Percentiles rank a stretch among this genome's conserved stretches.
phyloP scores from a whole-genome alignment of 202 grass and related monocot species.

The Cymbopogon flexuosus region DNA sequence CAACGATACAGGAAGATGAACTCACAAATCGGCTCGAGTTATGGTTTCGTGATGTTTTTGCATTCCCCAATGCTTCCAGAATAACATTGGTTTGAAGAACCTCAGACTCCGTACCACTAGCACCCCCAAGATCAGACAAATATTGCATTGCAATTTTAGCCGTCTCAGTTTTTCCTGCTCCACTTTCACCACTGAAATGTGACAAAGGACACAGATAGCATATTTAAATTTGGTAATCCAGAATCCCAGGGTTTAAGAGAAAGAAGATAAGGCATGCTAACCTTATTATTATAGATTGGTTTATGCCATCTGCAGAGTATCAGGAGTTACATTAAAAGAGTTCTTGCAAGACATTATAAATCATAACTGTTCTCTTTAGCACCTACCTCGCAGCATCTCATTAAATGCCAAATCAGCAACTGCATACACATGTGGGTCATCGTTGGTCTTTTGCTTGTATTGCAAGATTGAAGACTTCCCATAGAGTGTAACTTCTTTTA shows the following conservation, averaged over 20 bases:
- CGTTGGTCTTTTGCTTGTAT: slow-evolving; percentile 62
- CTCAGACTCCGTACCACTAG: slow-evolving; percentile 74
- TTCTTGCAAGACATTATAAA: slow-evolving; percentile 36
- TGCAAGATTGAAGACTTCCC: slow-evolving; percentile 65
- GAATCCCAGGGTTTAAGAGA: neutral
- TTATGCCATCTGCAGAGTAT: slow-evolving; percentile 70
- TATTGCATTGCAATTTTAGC: slow-evolving; percentile 99
- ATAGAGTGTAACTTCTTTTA: slow-evolving; percentile 86
- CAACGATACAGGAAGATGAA: slow-evolving; percentile 22
- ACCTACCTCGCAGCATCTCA: slow-evolving; percentile 87
- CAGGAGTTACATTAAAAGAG: slow-evolving; percentile 44
- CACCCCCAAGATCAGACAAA: slow-evolving; percentile 73
- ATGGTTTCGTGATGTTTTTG: slow-evolving; percentile 88
- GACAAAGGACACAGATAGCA: slow-evolving; percentile 17
- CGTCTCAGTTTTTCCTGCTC: slow-evolving; percentile 97
- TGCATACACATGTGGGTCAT: slow-evolving; percentile 88
- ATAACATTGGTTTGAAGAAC: slow-evolving; percentile 85
- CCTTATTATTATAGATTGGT: slow-evolving; percentile 99
- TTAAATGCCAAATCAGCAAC: slow-evolving; percentile 86
- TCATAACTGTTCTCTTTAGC: neutral
- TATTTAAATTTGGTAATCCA: slow-evolving; percentile 29
- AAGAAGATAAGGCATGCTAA: slow-evolving; percentile 32
- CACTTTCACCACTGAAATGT: slow-evolving; percentile 87
- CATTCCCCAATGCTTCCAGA: slow-evolving; percentile 96
- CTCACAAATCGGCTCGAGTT: slow-evolving; percentile 98